phyloP scores from a whole-genome alignment of 2,329 filamentous ascomycete species.

The Stagonosporopsis vannaccii region DNA sequence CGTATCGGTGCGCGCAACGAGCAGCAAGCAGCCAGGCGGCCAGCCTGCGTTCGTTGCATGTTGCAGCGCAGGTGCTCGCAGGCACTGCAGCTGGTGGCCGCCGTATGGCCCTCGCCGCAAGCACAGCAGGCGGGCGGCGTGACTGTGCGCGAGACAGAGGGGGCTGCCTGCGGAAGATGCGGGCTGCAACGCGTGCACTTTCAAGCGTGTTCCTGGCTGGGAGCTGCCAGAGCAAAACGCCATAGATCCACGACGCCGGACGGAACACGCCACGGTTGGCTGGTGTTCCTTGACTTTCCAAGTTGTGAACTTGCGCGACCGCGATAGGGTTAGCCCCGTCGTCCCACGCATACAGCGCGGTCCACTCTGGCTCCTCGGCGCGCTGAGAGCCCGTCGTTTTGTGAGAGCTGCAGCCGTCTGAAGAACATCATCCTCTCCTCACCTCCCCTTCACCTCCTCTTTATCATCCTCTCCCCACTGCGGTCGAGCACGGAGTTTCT shows the following conservation, averaged over 20 bases:
- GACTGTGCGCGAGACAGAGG: constrained; percentile 20
- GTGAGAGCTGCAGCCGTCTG: constrained; percentile 46
- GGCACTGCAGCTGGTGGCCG: constrained; percentile 9
- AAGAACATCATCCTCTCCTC: constrained; percentile 38
- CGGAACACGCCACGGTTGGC: constrained; percentile 22
- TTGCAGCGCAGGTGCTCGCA: constrained; percentile 5
- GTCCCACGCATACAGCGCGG: constrained; percentile 27
- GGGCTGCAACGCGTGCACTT: constrained; percentile 27
- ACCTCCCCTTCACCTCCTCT: constrained; percentile 38
- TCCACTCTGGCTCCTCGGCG: constrained; percentile 34
- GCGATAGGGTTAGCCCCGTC: constrained; percentile 23
- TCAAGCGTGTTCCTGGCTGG: constrained; percentile 46
- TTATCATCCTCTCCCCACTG: constrained; percentile 39
- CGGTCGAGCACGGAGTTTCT: constrained; percentile 49
- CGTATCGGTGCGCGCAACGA: not conserved
- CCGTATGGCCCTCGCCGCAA: not conserved
- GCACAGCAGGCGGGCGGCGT: constrained; percentile 17
- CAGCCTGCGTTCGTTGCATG: constrained; percentile 2
- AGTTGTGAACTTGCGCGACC: constrained; percentile 26
- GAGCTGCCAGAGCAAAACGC: constrained; percentile 38
- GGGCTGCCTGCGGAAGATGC: constrained; percentile 28
- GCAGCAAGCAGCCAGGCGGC: not conserved
- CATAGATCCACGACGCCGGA: constrained; percentile 31
- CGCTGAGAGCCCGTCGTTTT: constrained; percentile 46
- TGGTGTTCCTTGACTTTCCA: constrained; percentile 43